Evolutionary conservation across 2,329 filamentous ascomycete species (phyloP).

Genomic region (Colletotrichum sp.): DNA sequence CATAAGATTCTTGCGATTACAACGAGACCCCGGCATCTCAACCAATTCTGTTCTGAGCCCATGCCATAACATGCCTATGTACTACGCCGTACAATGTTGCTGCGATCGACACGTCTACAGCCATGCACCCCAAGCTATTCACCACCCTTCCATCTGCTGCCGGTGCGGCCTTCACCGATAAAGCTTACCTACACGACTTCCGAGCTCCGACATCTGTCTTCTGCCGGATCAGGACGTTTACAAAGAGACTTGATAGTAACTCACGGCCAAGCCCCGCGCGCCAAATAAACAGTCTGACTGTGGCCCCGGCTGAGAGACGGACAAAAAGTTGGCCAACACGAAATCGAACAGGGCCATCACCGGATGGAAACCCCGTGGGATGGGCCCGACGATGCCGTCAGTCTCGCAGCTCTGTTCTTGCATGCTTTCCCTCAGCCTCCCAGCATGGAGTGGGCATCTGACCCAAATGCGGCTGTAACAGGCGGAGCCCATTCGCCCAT

Average conservation of each 20-base stretch:
- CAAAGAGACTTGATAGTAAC: not conserved
- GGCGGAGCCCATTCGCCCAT: slow-evolving; percentile 15
- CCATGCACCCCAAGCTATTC: not conserved
- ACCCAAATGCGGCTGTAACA: slow-evolving; percentile 18
- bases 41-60: not conserved
- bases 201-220: not conserved
- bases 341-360: not conserved
- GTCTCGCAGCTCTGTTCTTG: not conserved
- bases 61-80: not conserved
- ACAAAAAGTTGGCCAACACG: not conserved
- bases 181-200: not conserved
- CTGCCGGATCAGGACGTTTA: not conserved
- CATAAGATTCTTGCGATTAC: not conserved
- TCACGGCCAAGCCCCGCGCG: not conserved
- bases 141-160: not conserved
- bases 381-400: slow-evolving; percentile 2
- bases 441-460: slow-evolving; percentile 12
- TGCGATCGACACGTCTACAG: not conserved
- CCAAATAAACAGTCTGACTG: not conserved
- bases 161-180: not conserved
- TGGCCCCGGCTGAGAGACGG: not conserved
- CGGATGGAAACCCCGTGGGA: not conserved
- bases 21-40: not conserved
- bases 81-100: not conserved
- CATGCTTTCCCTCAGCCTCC: slow-evolving; percentile 16